Percentiles rank a stretch among this genome's conserved stretches.
phyloP scores from a whole-genome alignment of 345 rosid species.

The Gossypium ekmanianum region DNA sequence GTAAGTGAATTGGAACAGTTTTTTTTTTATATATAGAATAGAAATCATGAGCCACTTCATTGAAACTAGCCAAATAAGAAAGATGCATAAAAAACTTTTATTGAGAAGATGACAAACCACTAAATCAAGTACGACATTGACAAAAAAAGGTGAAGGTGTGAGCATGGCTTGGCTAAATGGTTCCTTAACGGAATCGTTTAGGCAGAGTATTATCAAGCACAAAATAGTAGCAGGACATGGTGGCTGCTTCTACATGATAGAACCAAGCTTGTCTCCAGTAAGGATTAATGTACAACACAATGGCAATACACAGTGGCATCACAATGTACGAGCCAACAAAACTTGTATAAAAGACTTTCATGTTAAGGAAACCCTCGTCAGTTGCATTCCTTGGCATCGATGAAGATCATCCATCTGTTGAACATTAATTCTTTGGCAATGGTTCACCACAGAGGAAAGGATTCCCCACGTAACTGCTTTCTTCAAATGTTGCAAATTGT shows the following conservation, averaged over 20 bases:
- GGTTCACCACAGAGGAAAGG: neutral
- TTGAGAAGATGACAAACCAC: neutral
- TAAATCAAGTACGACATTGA: neutral
- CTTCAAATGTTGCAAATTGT: neutral
- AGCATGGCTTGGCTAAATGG: too few relatives aligned
- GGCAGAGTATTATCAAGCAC: neutral
- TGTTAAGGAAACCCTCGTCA: neutral
- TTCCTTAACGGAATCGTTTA: neutral
- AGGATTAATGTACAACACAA: neutral
- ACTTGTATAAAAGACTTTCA: neutral
- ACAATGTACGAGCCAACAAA: neutral
- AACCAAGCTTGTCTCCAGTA: slow-evolving; percentile 2
- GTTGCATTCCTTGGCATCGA: too few relatives aligned
- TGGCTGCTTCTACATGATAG: neutral
- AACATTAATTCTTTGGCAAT: too few relatives aligned
- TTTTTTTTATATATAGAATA: too few relatives aligned
- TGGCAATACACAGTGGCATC: too few relatives aligned
- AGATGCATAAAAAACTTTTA: neutral
- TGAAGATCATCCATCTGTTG: too few relatives aligned
- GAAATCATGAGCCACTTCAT: too few relatives aligned
- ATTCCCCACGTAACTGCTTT: neutral
- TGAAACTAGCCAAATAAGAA: too few relatives aligned
- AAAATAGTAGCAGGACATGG: neutral
- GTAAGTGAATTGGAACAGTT: too few relatives aligned
- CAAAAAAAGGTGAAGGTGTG: neutral